Base-by-base conservation (phyloP, 345 rosid genomes). In the Brassica incana region DNA sequence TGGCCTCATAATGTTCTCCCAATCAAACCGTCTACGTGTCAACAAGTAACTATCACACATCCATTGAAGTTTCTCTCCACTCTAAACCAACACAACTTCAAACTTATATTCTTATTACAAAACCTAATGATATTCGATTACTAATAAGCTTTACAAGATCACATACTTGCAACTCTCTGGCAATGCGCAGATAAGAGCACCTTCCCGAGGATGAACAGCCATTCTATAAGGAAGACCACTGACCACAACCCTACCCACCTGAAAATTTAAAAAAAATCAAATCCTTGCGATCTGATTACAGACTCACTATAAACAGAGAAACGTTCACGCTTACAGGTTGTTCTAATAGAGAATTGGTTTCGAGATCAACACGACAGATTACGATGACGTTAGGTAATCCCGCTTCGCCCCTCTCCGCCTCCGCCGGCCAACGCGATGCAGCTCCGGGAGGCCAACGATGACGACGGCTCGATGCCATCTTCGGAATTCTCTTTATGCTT, bases 181-280 rank as follows among this genome's bases (percentile, higher is more conserved):
- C 69, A 90, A 66, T 29, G 93, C 98, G 69, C 90, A 93, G 14
- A 95, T 61, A 25, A 91, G 73, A 48, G 97, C 97, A 66, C 82
- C 92, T 73, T 88, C 93, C 5, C 82, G 84, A 20, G 97, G 93
- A 77, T 90, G 97, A 82, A 90, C 88, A 64, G 86, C 87, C 91
- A 91, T 88, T 64, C 97, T 85, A 59, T 95, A 95, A 75, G 99
- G 99, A 74, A 89, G 82, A 77, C 87, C 91, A 61, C 91, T 82
- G 38, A 86, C 77, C 58, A 50, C 75, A 64, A 77, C 83, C 89
- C 80, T 88, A 72, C 80, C 85, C 45, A 87, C 83, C 98, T 93
- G 83, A 84, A 82, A 62, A 10, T 40, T 40, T 1, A 10, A 43
- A 40, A 50, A 52, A 43, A 54, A 16, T 38, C 0, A 56, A 59